Evolutionary conservation across 2,329 filamentous ascomycete genomes (phyloP), one percentile per base, ranked within the genome.

Genomic region (Lachnellula occidentalis): DNA sequence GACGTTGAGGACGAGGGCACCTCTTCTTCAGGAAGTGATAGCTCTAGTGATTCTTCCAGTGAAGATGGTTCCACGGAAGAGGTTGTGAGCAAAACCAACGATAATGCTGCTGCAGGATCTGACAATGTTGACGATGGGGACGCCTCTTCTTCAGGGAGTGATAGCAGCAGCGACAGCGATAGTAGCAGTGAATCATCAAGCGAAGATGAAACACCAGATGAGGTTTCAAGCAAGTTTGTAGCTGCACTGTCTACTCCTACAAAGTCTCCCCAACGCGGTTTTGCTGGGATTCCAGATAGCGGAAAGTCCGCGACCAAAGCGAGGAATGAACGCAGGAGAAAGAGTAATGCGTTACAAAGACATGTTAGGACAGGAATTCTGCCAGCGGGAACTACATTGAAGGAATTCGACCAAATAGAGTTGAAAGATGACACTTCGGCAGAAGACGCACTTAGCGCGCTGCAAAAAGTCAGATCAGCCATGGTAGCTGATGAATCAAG

Each of bases 281-380:
- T 55, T 34, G 42, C 39, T 47, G 57, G 59, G 5, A 34, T 76
- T 48, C 78, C 80, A 43, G 74, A 75, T 4, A 51, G 74, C 56
- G 83, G 84, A 15, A 74, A 72, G 34, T 60, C 65, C 21, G 62
- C 66, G 17, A 87, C 84, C 0, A 76, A 76, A 49, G 70, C 70
- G 22, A 78, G 82, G 57, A 87, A 87, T 59, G 64, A 70, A 31
- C 75, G 84, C 39, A 75, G 75, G 41, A 77, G 76, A 53, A 69
- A 77, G 36, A 39, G 12, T 39, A 31, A 31, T 12, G 27, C 27
- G 27, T 31, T 31, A 31, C 27, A 31, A 31, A 4, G 27, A 31
- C 9, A 31, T 31, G 27, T 31, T 9, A 67, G 73, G 17, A 67
- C 75, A n/a, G 81, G 79, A 1, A 64, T 77, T 12, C 68, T 87